Base-by-base conservation (phyloP, 805 yeast genomes). In the Spathaspora girioi region DNA sequence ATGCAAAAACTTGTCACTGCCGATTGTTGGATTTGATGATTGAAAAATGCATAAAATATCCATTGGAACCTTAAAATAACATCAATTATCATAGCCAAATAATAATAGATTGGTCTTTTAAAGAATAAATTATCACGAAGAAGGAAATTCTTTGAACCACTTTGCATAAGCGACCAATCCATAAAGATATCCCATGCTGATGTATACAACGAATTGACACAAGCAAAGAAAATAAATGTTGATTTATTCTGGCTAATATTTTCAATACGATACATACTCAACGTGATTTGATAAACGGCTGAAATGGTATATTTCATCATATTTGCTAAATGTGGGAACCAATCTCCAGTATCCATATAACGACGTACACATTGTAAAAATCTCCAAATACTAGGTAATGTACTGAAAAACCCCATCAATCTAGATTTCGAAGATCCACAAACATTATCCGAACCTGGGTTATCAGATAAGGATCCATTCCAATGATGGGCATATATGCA, bases 311-410 rank as follows among this genome's bases (percentile, higher is more conserved):
- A 94, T 67, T 94, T 94, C 32, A 76, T 60, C 76, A 89, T 89
- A 61, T 94, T 94, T 5, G 96, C 93, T 52, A 93, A 69, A 75
- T 94, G 99, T 0, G 99, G 99, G 64, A 94, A 94, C 88, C 92
- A 86, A 61, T 92, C 97, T 2, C 96, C 93, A 0, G 97, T 87
- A 64, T 94, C 99, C 26, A 84, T 82, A 65, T 79, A 94, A 78
- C 99, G 96, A 59, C 99, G 75, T 32, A 87, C 65, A 69, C 99
- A 94, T 65, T 94, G 99, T 50, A 93, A 63, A 51, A 88, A 82
- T 70, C 99, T 87, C 91, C 96, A 90, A 43, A 89, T 80, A 52
- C 90, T 86, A 0, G 99, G 99, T 17, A 94, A 65, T 8, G 96
- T 78, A 31, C 91, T 78, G 57, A 93, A 76, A 56, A 92, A 89